Base-by-base conservation (phyloP, 192 early-diverging fungal species). In the Rhizophagus sp. region DNA sequence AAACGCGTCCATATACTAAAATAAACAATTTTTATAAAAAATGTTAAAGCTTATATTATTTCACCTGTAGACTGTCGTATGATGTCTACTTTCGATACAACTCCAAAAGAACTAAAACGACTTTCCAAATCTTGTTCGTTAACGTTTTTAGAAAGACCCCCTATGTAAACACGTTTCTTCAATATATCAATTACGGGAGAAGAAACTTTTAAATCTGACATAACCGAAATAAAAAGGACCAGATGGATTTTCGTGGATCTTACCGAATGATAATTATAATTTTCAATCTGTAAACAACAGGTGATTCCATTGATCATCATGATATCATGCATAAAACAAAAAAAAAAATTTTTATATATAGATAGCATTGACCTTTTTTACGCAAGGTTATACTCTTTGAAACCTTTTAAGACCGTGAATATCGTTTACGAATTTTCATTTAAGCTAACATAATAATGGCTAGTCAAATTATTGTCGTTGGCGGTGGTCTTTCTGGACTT, bases 401-500 rank as follows among this genome's bases (percentile, higher is more conserved):
- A 57, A 57, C 17, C 44, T 47, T 47, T 2, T 12, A 44, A 44
- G 10, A 44, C 41, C 41, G 7, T 9, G 10, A 47, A 47, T 47
- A 47, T 47, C 4, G 2, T 39, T 44, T 44, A 22, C 52, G 52
- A 57, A 19, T 0, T 19, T 57, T 57, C 17, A 57, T 19, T 22
- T 57, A 17, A 17, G 0, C 5, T 12, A 47, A 1, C 22, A 57
- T 19, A 57, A 57, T 57, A 57, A 57, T 57, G 52, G 17, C 17
- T 22, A 13, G 0, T 57, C 17, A 57, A 57, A 22, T 57, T 22
- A 57, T 57, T 57, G 19, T 57, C 22, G 92, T 96, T 82, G 95
- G 95, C 82, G 95, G 95, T 67, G 95, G 95, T 86, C 90, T 96
- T 68, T 94, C 95, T 65, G 95, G 95, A 79, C 90, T 96, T 66